phyloP scores from a whole-genome alignment of 139 green algal genomes.

The Zygnema circumcarinatum region DNA sequence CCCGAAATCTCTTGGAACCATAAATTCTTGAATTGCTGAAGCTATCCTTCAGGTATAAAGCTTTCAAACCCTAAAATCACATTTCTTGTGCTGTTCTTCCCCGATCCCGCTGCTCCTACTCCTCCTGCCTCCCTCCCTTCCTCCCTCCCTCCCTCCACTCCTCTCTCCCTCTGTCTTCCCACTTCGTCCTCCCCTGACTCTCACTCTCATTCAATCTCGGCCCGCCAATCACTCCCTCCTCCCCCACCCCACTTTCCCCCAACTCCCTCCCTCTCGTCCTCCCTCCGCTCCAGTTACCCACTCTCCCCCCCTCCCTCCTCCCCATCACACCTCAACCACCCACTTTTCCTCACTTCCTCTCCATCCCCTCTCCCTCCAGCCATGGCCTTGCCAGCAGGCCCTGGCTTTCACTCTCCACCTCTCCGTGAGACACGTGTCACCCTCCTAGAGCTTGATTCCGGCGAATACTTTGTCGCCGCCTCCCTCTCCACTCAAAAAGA shows the following conservation, averaged over 20 bases:
- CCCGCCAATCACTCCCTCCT: not conserved
- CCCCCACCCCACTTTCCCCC: not conserved
- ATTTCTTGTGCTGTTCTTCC: no score
- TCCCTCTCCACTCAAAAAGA: conserved; percentile 2
- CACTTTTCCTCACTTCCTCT: not conserved
- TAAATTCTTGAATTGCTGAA: no score
- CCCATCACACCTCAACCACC: not conserved
- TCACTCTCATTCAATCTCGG: not conserved
- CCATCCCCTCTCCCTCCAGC: not conserved
- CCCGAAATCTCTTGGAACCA: no score
- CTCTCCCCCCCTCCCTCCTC: not conserved
- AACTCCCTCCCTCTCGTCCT: not conserved
- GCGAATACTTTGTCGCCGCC: conserved; percentile 37
- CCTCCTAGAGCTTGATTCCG: conserved; percentile 43
- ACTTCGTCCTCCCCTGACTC: not conserved
- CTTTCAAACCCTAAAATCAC: no score
- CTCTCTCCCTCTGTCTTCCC: no score
- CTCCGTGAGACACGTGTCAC: conserved; percentile 17
- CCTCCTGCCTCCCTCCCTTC: no score
- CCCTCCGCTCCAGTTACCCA: not conserved
- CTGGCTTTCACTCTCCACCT: not conserved
- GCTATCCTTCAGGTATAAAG: no score
- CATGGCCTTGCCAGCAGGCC: not conserved
- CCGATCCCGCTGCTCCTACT: no score
- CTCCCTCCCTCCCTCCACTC: no score